Evolutionary conservation across 164 flowering plant species (phyloP).

Genomic region (Houttuynia cordata): DNA sequence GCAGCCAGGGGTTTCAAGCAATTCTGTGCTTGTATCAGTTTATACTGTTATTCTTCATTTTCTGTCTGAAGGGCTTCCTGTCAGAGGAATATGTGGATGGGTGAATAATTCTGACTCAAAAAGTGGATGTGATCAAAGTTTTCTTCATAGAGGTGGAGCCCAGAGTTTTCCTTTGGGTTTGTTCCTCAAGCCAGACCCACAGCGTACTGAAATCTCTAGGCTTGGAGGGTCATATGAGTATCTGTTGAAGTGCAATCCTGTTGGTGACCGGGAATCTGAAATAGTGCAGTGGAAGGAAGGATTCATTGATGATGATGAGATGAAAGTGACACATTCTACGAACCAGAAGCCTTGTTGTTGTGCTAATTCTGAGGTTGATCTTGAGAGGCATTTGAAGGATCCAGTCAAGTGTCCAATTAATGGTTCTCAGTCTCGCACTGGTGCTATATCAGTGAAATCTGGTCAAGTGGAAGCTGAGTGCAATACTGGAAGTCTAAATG

Average conservation of each 20-base stretch:
- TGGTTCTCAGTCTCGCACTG: constrained; percentile 49
- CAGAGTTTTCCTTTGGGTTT: constrained; percentile 61
- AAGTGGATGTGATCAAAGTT: constrained; percentile 42
- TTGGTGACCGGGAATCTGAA: constrained; percentile 41
- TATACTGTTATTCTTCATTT: constrained; percentile 82
- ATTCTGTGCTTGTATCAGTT: constrained; percentile 75
- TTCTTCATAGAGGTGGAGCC: constrained; percentile 87
- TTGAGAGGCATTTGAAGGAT: constrained; percentile 31
- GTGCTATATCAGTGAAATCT: constrained; percentile 59
- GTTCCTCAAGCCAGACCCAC: constrained; percentile 60
- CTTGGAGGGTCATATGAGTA: constrained; percentile 82
- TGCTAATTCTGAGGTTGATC: constrained; percentile 48
- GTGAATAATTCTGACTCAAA: constrained; percentile 30
- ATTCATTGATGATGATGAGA: constrained; percentile 67
- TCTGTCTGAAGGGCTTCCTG: constrained; percentile 71
- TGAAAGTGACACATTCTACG: constrained; percentile 57
- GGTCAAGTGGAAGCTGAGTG: constrained; percentile 76
- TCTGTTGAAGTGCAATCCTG: constrained; percentile 47
- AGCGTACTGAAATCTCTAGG: constrained; percentile 58
- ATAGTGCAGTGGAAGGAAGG: constrained; percentile 89
- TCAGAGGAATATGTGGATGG: constrained; percentile 44
- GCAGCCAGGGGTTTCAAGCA: constrained; percentile 66
- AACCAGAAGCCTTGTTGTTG: constrained; percentile 87
- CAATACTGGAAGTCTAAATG: constrained; percentile 66
- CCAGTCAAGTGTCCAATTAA: constrained; percentile 28